Evolutionary conservation across 2,329 filamentous ascomycete species (phyloP), one percentile per base, ranked within the genome.

Genomic region (Thyridium curvatum): DNA sequence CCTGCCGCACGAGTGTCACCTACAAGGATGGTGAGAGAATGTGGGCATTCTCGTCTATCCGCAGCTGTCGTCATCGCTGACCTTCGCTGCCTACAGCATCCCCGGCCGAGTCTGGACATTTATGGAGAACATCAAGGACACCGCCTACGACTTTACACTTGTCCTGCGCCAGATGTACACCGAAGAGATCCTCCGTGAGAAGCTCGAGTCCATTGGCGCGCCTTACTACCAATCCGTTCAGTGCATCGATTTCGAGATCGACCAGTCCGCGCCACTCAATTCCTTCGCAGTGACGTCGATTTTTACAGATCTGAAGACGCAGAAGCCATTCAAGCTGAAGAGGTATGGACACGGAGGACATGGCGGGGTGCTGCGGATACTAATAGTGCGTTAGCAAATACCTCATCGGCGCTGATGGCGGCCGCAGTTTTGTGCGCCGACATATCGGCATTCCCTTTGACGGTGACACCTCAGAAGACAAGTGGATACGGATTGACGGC

Each of bases 121-220:
- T 42, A 70, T 77, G 65, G 66, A 73, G 46, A 59, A 67, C 29
- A 73, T 75, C 58, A 64, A 62, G 29, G 68, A 72, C 41, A 72
- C 71, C 1, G 55, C 58, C 18, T 75, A 68, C 54, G 64, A 72
- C 43, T 77, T 73, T 47, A 62, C 65, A 1, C 55, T 75, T n/a
- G 71, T 75, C 2, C 48, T 78, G 38, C 59, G 73, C 13, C 72
- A 78, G 52, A 75, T 70, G 49, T 75, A 72, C 48, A 67, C 71
- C 7, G 72, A 77, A 47, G 66, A 69, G 12, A 67, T 77, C 32
- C 69, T 76, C 37, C 61, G 72, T 32, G 52, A 55, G n/a, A 55
- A 60, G 41, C 35, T 65, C 51, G 53, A 42, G 35, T 57, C 46
- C 35, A 46, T 64, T 21, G 62, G 63, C 15, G 57, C 61, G 1